Conservation (phyloP, 2,329 filamentous ascomycete species). For the Sarocladiaceae sp. region DNA sequence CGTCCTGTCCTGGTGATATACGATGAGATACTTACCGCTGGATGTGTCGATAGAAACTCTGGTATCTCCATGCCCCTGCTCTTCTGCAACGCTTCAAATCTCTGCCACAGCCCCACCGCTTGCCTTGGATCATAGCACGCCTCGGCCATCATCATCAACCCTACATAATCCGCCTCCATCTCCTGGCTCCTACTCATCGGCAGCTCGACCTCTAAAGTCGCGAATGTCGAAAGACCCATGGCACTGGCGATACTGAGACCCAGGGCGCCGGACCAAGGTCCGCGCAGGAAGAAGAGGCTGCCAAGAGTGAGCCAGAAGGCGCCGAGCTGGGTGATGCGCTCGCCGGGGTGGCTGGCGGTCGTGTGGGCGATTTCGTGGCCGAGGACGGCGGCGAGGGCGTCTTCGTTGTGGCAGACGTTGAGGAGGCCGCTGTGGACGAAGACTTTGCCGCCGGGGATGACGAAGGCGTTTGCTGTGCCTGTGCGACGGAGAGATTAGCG, state of each 20-base stretch:
- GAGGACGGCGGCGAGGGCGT: conserved; percentile 67
- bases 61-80: conserved; percentile 44
- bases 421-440: conserved; percentile 73
- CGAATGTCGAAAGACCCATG: conserved; percentile 43
- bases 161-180: conserved; percentile 74
- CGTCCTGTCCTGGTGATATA: background rate
- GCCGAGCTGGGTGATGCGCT: conserved; percentile 51
- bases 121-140: conserved; percentile 68
- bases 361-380: conserved; percentile 78
- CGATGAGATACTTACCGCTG: conserved; percentile 48
- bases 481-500: background rate
- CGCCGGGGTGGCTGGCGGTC: conserved; percentile 60
- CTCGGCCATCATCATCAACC: conserved; percentile 76
- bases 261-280: conserved; percentile 35
- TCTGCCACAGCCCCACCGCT: conserved; percentile 59
- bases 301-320: conserved; percentile 36
- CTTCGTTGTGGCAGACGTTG: conserved; percentile 58
- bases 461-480: conserved; percentile 64
- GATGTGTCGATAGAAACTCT: conserved; percentile 72
- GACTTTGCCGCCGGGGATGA: conserved; percentile 72
- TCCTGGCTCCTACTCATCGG: conserved; percentile 68
- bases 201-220: conserved; percentile 17
- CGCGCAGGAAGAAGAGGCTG: conserved; percentile 36
- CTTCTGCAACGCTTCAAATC: conserved; percentile 51
- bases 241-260: conserved; percentile 45